phyloP scores from a whole-genome alignment of 331 rosid genomes.

The Rhamnella rubrinervis region DNA sequence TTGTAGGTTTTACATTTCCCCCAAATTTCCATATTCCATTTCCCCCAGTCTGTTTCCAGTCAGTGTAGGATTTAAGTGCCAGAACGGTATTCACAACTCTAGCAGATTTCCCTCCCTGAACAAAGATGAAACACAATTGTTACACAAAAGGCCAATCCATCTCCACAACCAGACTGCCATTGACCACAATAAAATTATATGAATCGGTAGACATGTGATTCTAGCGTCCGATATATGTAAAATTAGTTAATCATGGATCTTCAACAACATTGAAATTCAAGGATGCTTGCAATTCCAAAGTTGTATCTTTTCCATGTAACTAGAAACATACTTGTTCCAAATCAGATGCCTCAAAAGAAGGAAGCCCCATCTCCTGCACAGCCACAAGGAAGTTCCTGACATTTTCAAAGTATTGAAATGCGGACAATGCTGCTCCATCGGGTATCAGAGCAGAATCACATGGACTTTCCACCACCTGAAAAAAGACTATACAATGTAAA shows the following conservation, averaged over 20 bases:
- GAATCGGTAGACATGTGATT: not conserved
- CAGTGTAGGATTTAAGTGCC: slow-evolving; percentile 79
- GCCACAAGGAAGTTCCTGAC: slow-evolving; percentile 93
- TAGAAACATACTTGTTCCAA: slow-evolving; percentile 81
- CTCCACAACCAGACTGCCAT: not conserved
- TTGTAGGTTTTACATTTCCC: slow-evolving; percentile 63
- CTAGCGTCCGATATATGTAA: not conserved
- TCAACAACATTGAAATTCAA: not conserved
- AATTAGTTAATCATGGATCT: not conserved
- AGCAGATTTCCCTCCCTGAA: slow-evolving; percentile 90
- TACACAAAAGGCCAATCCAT: not conserved
- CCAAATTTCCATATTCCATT: slow-evolving; percentile 91
- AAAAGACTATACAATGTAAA: slow-evolving; percentile 1
- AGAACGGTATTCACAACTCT: slow-evolving; percentile 78
- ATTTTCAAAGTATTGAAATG: slow-evolving; percentile 96
- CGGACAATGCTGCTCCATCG: slow-evolving; percentile 92
- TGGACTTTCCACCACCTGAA: slow-evolving; percentile 95
- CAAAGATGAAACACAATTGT: not conserved
- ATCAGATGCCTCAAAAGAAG: slow-evolving; percentile 97
- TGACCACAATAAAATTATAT: not conserved
- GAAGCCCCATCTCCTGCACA: slow-evolving; percentile 82
- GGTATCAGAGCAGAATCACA: slow-evolving; percentile 78
- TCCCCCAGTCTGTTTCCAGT: slow-evolving; percentile 82
- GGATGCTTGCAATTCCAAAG: not conserved
- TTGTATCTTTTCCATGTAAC: not conserved